Evolutionary conservation across 2,329 filamentous ascomycete genomes (phyloP).

Genomic region (Colletotrichum nymphaeae): DNA sequence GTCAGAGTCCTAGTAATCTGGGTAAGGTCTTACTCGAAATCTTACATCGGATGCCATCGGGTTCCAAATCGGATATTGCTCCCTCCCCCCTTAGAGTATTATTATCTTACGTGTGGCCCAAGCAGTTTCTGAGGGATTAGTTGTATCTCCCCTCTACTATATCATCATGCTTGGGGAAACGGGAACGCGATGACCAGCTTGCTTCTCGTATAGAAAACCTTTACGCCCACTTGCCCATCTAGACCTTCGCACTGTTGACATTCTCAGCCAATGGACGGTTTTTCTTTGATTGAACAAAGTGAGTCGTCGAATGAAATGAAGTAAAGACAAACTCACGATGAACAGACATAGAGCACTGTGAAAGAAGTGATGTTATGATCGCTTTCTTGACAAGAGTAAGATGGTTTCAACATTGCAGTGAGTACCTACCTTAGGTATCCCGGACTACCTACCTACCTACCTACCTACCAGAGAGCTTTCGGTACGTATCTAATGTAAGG

Average conservation of each 20-base stretch:
- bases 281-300: background rate
- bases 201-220: background rate
- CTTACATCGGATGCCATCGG: background rate
- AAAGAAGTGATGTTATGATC: no score
- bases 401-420: background rate
- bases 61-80: background rate
- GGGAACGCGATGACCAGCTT: background rate
- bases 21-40: background rate
- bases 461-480: background rate
- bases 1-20: background rate
- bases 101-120: no score
- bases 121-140: no score
- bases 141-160: no score
- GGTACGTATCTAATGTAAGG: background rate
- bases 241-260: background rate
- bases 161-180: no score
- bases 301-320: background rate
- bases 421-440: background rate
- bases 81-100: background rate
- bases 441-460: no score
- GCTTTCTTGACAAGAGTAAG: background rate
- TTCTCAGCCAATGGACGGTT: background rate
- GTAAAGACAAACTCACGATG: background rate
- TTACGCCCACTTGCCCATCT: background rate
- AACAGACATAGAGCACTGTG: no score